Conservation (phyloP, 352 stramenopile species). For the Globisporangium sylvaticum region DNA sequence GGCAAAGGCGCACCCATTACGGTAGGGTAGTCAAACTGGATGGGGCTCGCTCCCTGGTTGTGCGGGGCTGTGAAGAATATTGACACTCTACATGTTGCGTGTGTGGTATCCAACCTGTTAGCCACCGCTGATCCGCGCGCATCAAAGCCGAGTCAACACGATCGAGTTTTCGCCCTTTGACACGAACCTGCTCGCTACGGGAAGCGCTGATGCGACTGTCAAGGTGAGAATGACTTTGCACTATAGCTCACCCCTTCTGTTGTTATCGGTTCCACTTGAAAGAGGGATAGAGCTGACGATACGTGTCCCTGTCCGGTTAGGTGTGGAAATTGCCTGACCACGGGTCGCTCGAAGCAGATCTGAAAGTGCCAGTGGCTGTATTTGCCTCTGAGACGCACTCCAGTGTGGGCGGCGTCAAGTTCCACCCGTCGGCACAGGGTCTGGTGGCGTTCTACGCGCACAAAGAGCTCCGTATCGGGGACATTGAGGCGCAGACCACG, state of each 20-base stretch:
- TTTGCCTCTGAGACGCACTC: slow-evolving; percentile 19
- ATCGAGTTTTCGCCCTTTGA: slow-evolving; percentile 63
- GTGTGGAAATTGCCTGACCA: slow-evolving; percentile 49
- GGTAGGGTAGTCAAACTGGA: slow-evolving; percentile 11
- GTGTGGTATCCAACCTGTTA: slow-evolving; percentile 8
- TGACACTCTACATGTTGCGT: slow-evolving; percentile 1
- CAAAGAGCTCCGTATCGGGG: slow-evolving; percentile 36
- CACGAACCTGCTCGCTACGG: slow-evolving; percentile 45
- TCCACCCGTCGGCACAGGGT: slow-evolving; percentile 49
- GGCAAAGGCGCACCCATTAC: slow-evolving; percentile 31
- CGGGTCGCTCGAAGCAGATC: slow-evolving; percentile 24
- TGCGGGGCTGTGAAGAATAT: not conserved
- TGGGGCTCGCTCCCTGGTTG: not conserved
- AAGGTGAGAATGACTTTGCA: slow-evolving; percentile 23
- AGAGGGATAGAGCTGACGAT: not conserved
- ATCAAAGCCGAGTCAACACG: slow-evolving; percentile 56
- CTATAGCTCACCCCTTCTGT: not conserved
- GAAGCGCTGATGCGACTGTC: slow-evolving; percentile 45
- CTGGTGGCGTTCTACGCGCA: slow-evolving; percentile 45
- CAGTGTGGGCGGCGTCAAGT: slow-evolving; percentile 32
- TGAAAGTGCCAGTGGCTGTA: slow-evolving; percentile 15
- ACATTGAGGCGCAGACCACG: slow-evolving; percentile 34
- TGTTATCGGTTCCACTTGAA: not conserved
- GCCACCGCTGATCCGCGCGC: slow-evolving; percentile 57
- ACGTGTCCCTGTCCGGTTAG: slow-evolving; percentile 14